These are phyloP conservation scores for Mimosa pudica DNA, from an alignment of 306 rosid species.

Conservation along the genomic window DNA sequence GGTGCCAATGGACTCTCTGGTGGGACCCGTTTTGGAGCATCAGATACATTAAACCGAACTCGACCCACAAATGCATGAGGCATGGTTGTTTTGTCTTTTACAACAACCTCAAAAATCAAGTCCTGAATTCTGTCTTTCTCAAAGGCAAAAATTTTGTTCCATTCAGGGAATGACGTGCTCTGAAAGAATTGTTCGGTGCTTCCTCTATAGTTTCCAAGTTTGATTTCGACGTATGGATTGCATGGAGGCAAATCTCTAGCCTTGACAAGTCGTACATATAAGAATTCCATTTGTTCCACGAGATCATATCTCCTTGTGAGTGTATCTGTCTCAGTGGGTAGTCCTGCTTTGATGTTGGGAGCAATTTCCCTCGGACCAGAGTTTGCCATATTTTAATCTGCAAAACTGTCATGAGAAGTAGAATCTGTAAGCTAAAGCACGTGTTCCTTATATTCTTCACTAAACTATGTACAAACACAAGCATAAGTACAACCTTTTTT, in stretches of 20 bases:
- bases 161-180: conserved; percentile 25
- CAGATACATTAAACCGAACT: conserved; percentile 18
- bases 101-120: conserved; percentile 5
- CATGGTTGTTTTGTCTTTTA: conserved; percentile 22
- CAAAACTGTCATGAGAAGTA: neutral
- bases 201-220: conserved; percentile 47
- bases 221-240: conserved; percentile 46
- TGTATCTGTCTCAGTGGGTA: conserved; percentile 17
- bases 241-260: conserved; percentile 34
- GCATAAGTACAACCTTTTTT: too few species aligned
- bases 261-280: conserved; percentile 44
- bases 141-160: conserved; percentile 48
- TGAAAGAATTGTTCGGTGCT: conserved; percentile 28
- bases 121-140: conserved; percentile 37
- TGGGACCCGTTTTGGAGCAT: conserved; percentile 36
- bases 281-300: conserved; percentile 52
- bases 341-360: conserved; percentile 32
- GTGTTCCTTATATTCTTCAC: too few species aligned
- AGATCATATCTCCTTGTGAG: conserved; percentile 38
- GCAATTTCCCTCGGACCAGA: conserved; percentile 36
- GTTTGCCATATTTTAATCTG: neutral
- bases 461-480: too few species aligned
- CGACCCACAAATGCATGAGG: conserved; percentile 28
- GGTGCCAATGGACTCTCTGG: conserved; percentile 48
- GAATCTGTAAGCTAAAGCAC: neutral